These are phyloP conservation scores for Erigeron canadensis DNA, from an alignment of 129 eudicot species.

Conservation along the genomic window DNA sequence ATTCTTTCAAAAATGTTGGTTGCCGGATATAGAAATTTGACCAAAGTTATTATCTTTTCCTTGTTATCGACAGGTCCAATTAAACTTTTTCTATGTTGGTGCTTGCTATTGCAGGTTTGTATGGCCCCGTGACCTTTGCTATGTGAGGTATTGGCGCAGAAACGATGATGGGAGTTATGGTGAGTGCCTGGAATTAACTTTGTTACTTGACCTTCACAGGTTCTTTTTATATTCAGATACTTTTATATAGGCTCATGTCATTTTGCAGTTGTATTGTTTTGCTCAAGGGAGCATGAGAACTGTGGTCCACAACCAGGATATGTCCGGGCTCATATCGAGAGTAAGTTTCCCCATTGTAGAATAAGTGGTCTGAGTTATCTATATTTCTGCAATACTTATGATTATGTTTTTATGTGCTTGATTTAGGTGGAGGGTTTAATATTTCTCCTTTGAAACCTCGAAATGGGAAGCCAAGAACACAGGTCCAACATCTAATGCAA, in stretches of 20 bases:
- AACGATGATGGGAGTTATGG: slow-evolving; percentile 97
- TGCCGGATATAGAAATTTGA: too few relatives aligned
- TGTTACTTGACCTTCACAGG: slow-evolving; percentile 4
- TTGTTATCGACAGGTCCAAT: not conserved
- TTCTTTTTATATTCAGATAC: slow-evolving; percentile 3
- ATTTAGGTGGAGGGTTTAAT: slow-evolving; percentile 92
- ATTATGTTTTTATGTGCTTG: slow-evolving; percentile 11
- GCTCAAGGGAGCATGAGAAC: slow-evolving; percentile 84
- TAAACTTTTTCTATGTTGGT: not conserved
- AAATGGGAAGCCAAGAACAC: slow-evolving; percentile 88
- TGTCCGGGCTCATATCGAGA: slow-evolving; percentile 93
- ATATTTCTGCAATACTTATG: slow-evolving; percentile 16
- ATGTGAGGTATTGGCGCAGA: slow-evolving; percentile 95
- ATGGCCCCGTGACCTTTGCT: slow-evolving; percentile 98
- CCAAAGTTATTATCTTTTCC: not conserved
- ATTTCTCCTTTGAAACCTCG: slow-evolving; percentile 84
- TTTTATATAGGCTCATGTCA: not conserved
- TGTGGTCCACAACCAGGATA: slow-evolving; percentile 94
- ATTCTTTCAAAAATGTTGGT: too few relatives aligned
- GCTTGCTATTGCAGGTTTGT: slow-evolving; percentile 54
- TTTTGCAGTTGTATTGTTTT: slow-evolving; percentile 83
- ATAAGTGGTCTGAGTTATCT: not conserved
- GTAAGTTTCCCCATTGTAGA: slow-evolving; percentile 42
- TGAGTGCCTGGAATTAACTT: slow-evolving; percentile 27
- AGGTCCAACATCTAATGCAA: slow-evolving; percentile 98